Evolutionary conservation across 2,329 filamentous ascomycete species (phyloP).

Genomic region (Furcasterigmium furcatum): DNA sequence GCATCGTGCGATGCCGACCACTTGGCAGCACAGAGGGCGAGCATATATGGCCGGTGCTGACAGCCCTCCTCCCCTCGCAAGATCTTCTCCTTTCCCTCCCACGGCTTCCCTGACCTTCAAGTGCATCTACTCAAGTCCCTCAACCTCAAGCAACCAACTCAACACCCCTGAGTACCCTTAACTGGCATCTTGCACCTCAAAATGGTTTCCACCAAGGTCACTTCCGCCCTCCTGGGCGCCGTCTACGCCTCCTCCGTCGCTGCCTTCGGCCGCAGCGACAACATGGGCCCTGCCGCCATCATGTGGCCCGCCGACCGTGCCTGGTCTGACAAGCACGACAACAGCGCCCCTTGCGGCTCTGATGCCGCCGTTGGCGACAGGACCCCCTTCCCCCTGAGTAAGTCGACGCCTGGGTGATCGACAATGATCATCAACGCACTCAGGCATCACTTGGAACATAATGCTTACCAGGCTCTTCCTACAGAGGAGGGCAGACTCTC

Average conservation of each 20-base stretch:
- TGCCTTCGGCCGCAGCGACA: conserved; percentile 12
- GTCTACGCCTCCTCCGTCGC: conserved; percentile 5
- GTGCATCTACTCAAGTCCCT: not conserved
- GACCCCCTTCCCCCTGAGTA: conserved; percentile 54
- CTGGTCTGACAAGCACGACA: conserved; percentile 53
- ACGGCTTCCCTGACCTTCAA: conserved; percentile 4
- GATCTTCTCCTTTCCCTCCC: not conserved
- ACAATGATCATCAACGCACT: not conserved
- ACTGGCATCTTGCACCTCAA: conserved; percentile 5
- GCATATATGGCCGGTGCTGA: conserved; percentile 1
- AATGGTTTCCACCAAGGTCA: conserved; percentile 11
- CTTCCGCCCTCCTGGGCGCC: conserved; percentile 10
- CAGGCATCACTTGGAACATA: no score
- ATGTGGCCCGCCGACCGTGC: conserved; percentile 57
- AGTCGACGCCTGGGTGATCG: conserved; percentile 11
- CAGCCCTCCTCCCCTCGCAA: not conserved
- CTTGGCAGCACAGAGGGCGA: not conserved
- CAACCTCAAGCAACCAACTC: not conserved
- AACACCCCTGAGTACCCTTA: conserved; percentile 1
- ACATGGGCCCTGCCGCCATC: conserved; percentile 54
- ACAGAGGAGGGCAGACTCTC: conserved; percentile 51
- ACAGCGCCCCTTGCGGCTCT: conserved; percentile 56
- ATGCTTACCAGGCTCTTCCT: no score
- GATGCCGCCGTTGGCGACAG: conserved; percentile 41
- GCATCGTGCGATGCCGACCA: conserved; percentile 1